Conservation (phyloP, 202 grass and related monocot genomes). For the Brachypodium distachyon region DNA sequence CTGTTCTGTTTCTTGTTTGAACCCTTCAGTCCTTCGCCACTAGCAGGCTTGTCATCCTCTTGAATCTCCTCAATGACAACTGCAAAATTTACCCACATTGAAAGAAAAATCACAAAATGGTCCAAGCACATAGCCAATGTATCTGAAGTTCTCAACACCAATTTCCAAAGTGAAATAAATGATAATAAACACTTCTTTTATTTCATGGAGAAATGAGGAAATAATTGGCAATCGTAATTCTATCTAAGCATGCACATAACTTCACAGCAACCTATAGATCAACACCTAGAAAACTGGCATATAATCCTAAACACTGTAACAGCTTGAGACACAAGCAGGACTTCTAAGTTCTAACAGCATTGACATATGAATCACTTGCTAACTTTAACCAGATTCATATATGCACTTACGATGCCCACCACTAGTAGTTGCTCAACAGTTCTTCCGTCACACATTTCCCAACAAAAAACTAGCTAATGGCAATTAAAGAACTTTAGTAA, state of each 20-base stretch:
- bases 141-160: background rate
- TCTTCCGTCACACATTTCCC: background rate
- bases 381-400: background rate
- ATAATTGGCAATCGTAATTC: background rate
- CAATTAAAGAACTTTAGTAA: background rate
- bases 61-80: conserved; percentile 95
- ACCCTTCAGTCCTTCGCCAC: conserved; percentile 26
- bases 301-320: background rate
- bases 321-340: background rate
- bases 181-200: background rate
- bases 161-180: background rate
- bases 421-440: background rate
- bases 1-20: conserved; percentile 42
- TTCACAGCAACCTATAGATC: background rate
- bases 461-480: background rate
- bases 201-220: background rate
- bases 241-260: background rate
- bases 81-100: conserved; percentile 13
- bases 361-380: background rate
- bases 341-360: background rate
- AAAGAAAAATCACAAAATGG: background rate
- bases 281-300: background rate
- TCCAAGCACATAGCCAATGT: background rate
- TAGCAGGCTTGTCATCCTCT: conserved; percentile 62
- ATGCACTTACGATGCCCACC: background rate